Evolutionary conservation across 192 early-diverging fungal genomes (phyloP).

Genomic region (Gaertneriomyces sp.): DNA sequence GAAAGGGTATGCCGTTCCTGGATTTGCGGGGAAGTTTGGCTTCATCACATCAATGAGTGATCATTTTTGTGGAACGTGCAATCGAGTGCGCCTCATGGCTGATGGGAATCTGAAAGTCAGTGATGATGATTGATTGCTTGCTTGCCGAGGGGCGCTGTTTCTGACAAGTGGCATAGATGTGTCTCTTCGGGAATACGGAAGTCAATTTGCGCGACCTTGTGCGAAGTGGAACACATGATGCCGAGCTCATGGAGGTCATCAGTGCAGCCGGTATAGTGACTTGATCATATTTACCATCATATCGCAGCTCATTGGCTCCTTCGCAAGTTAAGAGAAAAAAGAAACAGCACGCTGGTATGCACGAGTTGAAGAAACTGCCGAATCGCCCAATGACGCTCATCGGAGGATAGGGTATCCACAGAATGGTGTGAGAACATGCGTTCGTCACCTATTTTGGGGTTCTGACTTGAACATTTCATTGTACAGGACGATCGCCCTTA

Average conservation of each 20-base stretch:
- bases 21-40: conserved; percentile 83
- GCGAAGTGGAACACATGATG: conserved; percentile 59
- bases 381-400: conserved; percentile 96
- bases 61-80: conserved; percentile 93
- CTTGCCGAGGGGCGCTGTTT: background rate
- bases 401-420: conserved; percentile 59
- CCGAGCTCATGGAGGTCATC: conserved; percentile 68
- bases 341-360: conserved; percentile 91
- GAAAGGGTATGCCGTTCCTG: conserved; percentile 72
- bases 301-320: conserved; percentile 1
- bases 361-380: conserved; percentile 71
- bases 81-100: conserved; percentile 85
- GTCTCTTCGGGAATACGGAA: conserved; percentile 91
- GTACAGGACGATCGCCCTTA: too few relatives aligned
- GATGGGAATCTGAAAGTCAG: conserved; percentile 88
- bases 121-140: background rate
- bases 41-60: conserved; percentile 99
- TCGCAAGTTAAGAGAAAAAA: conserved; percentile 71
- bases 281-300: background rate
- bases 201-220: conserved; percentile 79
- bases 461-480: too few relatives aligned
- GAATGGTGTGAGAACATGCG: too few relatives aligned
- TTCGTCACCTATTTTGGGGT: too few relatives aligned
- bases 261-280: conserved; percentile 58
- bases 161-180: conserved; percentile 39